Conservation (phyloP, 371 early-diverging fungal genomes). For the Mucor saturninus region DNA sequence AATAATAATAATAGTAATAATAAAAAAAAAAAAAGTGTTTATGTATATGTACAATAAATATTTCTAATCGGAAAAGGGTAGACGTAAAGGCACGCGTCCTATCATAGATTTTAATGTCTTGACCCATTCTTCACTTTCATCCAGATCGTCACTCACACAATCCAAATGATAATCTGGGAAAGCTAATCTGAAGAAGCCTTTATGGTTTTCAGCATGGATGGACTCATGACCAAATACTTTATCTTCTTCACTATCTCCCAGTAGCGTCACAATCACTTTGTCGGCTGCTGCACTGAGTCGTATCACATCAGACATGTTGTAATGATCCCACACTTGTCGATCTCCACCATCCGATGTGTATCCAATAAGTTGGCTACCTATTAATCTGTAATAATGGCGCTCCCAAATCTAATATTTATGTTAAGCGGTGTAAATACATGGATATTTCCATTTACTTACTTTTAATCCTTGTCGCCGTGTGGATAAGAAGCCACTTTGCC, state of each 20-base stretch:
- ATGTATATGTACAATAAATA: neutral
- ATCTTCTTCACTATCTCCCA: constrained; percentile 26
- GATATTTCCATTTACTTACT: constrained; percentile 24
- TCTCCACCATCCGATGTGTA: constrained; percentile 22
- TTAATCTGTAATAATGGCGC: constrained; percentile 41
- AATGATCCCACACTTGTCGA: constrained; percentile 33
- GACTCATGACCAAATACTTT: constrained; percentile 34
- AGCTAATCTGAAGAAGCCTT: constrained; percentile 46
- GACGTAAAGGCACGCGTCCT: constrained; percentile 45
- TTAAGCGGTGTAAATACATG: neutral
- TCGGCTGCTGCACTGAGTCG: constrained; percentile 47
- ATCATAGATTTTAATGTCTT: constrained; percentile 49
- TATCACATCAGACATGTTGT: constrained; percentile 48
- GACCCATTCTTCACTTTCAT: constrained; percentile 55
- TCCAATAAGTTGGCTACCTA: constrained; percentile 46
- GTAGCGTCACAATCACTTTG: constrained; percentile 44
- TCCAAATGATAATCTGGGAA: constrained; percentile 48
- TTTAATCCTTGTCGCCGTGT: constrained; percentile 34
- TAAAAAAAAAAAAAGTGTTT: constrained; percentile 1
- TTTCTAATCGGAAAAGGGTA: constrained; percentile 33
- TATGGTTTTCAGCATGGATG: constrained; percentile 33
- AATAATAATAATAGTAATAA: neutral
- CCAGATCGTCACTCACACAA: constrained; percentile 43
- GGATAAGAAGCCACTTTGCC: constrained; percentile 47
- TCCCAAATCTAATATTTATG: constrained; percentile 40